Evolutionary conservation across 2,329 filamentous ascomycete genomes (phyloP), one percentile per base, ranked within the genome.

Genomic region (Aspergillus puulaauensis): DNA sequence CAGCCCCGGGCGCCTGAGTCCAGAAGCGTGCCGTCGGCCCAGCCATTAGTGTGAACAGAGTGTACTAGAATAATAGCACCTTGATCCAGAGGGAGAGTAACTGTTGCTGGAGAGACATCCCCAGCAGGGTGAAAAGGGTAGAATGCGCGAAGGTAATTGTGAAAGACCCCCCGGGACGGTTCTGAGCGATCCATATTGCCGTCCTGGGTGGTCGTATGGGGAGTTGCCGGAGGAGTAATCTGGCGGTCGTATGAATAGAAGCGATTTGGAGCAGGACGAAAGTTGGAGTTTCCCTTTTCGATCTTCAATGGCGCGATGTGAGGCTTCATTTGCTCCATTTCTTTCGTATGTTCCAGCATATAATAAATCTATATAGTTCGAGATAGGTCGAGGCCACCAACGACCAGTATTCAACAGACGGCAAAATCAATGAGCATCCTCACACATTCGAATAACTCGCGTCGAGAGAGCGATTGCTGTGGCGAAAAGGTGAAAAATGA

Each of bases 41-140:
- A 99, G 66, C 95, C 95, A 78, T 98, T 99, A 60, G 91, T 95
- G 75, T 99, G 95, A 64, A 98, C 90, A 4, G 95, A 97, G 75
- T 99, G 95, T 21, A 99, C 90, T 57, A 99, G 78, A 54, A 99
- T 89, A 49, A 99, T 86, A 69, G 99, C 95, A 58, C 95, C 95
- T 70, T 95, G 89, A 65, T 90, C 90, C 56, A 99, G 83, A 21
- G 92, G 90, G 11, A 97, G 81, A 11, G 93, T 98, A 55, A 98
- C 90, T 9, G 91, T 95, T 11, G 90, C 89, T 57, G 93, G 90
- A n/a, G 86, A 86, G 59, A 91, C 85, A 43, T 89, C 84, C 67
- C 88, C 87, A 58, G 83, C 86, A 1, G 93, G 92, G 57, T 93
- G 87, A 73, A 97, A 99, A 24, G 91, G 90, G 73, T 96, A 96